Percentiles rank a stretch among this genome's conserved stretches.
Evolutionary conservation across 305 asterid genomes (phyloP).

Genomic region (Withania somnifera): DNA sequence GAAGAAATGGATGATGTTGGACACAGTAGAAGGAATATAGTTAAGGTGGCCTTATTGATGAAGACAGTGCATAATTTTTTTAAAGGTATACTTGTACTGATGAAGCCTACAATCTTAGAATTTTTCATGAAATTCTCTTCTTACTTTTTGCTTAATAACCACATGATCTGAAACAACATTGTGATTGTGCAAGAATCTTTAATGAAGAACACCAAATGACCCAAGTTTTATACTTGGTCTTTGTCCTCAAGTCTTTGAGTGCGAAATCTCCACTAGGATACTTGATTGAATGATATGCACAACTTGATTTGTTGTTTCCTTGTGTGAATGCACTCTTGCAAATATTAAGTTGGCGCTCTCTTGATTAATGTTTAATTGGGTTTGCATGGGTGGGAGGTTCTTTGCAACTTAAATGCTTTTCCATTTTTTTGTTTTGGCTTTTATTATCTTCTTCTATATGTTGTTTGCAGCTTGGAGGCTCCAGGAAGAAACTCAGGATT

Average conservation of each 20-base stretch:
- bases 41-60: conserved; percentile 53
- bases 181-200: background rate
- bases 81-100: conserved; percentile 24
- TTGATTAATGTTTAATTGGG: background rate
- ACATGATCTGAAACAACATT: background rate
- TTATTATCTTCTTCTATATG: background rate
- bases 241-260: background rate
- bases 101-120: background rate
- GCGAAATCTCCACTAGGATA: background rate
- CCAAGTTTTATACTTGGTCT: background rate
- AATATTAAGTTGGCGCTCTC: background rate
- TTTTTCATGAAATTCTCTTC: background rate
- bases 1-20: conserved; percentile 45
- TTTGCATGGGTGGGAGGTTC: background rate
- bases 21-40: conserved; percentile 39
- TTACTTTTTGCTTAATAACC: background rate
- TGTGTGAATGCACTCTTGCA: background rate
- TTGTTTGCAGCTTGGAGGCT: conserved; percentile 43
- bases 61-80: conserved; percentile 41
- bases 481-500: conserved; percentile 37
- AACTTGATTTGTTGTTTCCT: background rate
- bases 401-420: background rate
- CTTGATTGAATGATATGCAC: background rate
- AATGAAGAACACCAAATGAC: background rate
- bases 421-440: background rate